A percentile compares a stretch with the other conserved stretches of the same genome.
Conservation (phyloP, 2,329 filamentous ascomycete genomes). For the Pyrenophora tritici-repentis region DNA sequence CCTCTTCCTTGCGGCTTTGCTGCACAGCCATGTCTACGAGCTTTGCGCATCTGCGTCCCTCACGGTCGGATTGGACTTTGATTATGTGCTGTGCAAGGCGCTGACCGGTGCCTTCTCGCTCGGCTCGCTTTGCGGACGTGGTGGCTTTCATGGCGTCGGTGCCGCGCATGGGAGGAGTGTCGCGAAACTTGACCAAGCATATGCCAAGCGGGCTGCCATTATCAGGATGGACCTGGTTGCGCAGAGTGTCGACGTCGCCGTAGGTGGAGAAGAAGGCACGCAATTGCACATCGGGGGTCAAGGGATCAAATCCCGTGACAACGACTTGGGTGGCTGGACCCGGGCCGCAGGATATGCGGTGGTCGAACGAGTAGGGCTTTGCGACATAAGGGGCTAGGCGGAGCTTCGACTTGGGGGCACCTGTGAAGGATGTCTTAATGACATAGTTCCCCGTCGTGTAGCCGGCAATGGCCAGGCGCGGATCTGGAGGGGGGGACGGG, state of each 20-base stretch:
- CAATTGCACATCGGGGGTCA: slow-evolving; percentile 79
- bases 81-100: slow-evolving; percentile 79
- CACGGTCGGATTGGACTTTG: slow-evolving; percentile 84
- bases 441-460: slow-evolving; percentile 58
- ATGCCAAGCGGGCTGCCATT: slow-evolving; percentile 94
- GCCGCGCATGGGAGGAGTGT: slow-evolving; percentile 62
- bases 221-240: slow-evolving; percentile 92
- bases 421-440: slow-evolving; percentile 63
- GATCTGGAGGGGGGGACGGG: slow-evolving; percentile 79
- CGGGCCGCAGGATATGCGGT: slow-evolving; percentile 81
- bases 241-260: slow-evolving; percentile 86
- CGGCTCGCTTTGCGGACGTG: slow-evolving; percentile 80
- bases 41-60: slow-evolving; percentile 79
- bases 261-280: slow-evolving; percentile 76
- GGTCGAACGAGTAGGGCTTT: slow-evolving; percentile 80
- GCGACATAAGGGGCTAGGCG: slow-evolving; percentile 78
- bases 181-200: slow-evolving; percentile 87
- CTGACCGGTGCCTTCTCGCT: slow-evolving; percentile 75
- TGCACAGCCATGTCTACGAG: slow-evolving; percentile 77
- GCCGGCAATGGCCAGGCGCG: slow-evolving; percentile 71
- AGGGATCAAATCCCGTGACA: slow-evolving; percentile 93
- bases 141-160: slow-evolving; percentile 67
- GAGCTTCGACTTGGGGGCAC: slow-evolving; percentile 67
- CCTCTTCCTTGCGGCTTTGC: slow-evolving; percentile 67
- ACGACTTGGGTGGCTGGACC: slow-evolving; percentile 89